Evolutionary conservation across 2,329 filamentous ascomycete species (phyloP), one percentile per base, ranked within the genome.

Genomic region (Tricladium varicosporioides): DNA sequence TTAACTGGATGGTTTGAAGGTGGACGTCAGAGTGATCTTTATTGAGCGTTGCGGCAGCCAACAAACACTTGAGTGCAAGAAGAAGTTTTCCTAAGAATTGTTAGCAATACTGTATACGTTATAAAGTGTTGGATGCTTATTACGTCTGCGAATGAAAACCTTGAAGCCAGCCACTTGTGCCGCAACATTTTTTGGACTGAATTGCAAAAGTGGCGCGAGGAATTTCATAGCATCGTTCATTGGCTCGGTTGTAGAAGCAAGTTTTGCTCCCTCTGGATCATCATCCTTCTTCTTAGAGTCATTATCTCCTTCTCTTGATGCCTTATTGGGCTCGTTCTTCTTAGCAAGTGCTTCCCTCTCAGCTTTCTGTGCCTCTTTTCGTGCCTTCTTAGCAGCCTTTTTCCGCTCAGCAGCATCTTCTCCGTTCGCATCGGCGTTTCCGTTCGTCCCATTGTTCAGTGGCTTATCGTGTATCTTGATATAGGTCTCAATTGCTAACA

Each of bases 341-440:
- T 86, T 90, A 64, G 92, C 91, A 22, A 87, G 87, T 43, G 92
- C 90, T 63, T 90, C 87, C 68, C 90, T 86, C 72, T 92, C 89
- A 33, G 87, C 78, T 64, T 82, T 85, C 62, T 86, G 82, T 19
- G 84, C 85, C 66, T 93, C 91, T 71, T 90, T 94, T 74, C 88
- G 91, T 0, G 91, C 90, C 77, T 96, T 96, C 78, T 96, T 96
- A 27, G 88, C 80, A 0, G 89, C 91, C 78, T 93, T 96, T 78
- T 93, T 96, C 64, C 83, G 84, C 66, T 93, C 91, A 16, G 84
- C 78, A 1, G 84, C 76, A 58, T 85, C 83, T 9, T 85, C 81
- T 1, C 75, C 76, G 10, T 68, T 67, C 10, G 57, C 61, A 2
- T 75, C 78, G 31, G 78, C 77, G 22, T 75, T 71, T 9, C 83